Base-by-base conservation (phyloP, 202 grass and related monocot species). In the Thinopyrum obtusiflorum region DNA sequence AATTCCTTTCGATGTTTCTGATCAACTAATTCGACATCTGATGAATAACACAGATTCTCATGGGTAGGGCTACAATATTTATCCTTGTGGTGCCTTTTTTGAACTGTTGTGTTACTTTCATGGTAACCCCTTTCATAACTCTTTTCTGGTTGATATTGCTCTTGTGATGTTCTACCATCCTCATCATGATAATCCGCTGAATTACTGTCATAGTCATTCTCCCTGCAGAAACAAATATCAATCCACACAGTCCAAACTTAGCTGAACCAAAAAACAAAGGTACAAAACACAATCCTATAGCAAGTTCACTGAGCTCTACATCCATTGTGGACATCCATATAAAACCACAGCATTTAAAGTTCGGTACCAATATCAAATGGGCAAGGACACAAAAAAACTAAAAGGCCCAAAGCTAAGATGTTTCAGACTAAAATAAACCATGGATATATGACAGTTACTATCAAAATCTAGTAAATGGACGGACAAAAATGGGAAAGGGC, bases 21-120 rank as follows among this genome's bases (percentile, higher is more conserved):
- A 81, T 65, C 80, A 68, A 65, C 76, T 14, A 31, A 17, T 63
- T 87, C 88, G 80, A 80, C 75, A 73, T 90, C 84, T 61, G 84
- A 90, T 59, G 74, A 86, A 71, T 84, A 80, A 72, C 72, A 46
- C 35, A 62, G 28, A 64, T 39, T 83, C 53, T 73, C 70, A 51
- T 28, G 13, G 29, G 36, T 15, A 9, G 33, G 53, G 37, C 53
- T 65, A 76, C 42, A n/a, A 65, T 47, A 75, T 51, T 65, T 49
- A 37, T 65, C 69, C 17, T 64, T 40, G 66, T 10, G 18, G 70
- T 65, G 36, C 24, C 28, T 76, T 42, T 65, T 75, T 35, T 46
- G 5, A 33, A 75, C n/a, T 37, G 17, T 76, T 46, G 25, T 69
- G 9, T 42, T 75, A 29, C 40, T 59, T 63, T 64, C 55, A 17